Base-by-base conservation (phyloP, 257 asterid genomes). In the Cruciata laevipes region DNA sequence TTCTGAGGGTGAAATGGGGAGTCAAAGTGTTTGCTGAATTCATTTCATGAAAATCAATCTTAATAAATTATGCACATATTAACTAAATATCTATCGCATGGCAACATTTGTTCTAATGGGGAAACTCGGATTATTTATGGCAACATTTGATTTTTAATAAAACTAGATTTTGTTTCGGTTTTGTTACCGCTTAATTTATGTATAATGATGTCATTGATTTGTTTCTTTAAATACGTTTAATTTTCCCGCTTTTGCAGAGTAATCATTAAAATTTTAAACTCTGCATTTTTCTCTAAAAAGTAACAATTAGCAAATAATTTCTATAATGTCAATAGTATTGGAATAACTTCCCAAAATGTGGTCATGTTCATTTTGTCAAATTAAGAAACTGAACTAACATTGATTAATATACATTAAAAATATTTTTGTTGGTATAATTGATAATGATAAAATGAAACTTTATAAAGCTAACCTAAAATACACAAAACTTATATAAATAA, bases 191-290 rank as follows among this genome's bases (percentile, higher is more conserved):
- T 14, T 47, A 16, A 14, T 47, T 17, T 47, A 47, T 47, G 55
- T 21, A 47, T 4, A 47, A 4, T 47, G 16, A 14, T 3, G 55
- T 16, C 20, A 16, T 21, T 16, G 21, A 47, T 47, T 17, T 47
- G 21, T 47, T 47, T 47, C 55, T 17, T 47, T 3, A 47, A 16
- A 47, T 14, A 17, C 21, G 0, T 14, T 47, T 47, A 20, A 47
- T 16, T 47, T 47, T 47, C 55, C 55, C 55, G 55, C 55, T 47
- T 47, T 47, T 47, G 55, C 55, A 42, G n/a, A n/a, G n/a, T n/a
- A n/a, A n/a, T 37, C 42, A 42, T 42, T 42, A 20, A 17, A 47
- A 14, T 16, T 16, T 47, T 21, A 47, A 47, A 38, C 0, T 47
- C 5, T 47, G 55, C 20, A 47, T n/a, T n/a, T n/a, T n/a, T n/a